phyloP scores from a whole-genome alignment of 2,329 filamentous ascomycete species.

The Talaromyces sp. region DNA sequence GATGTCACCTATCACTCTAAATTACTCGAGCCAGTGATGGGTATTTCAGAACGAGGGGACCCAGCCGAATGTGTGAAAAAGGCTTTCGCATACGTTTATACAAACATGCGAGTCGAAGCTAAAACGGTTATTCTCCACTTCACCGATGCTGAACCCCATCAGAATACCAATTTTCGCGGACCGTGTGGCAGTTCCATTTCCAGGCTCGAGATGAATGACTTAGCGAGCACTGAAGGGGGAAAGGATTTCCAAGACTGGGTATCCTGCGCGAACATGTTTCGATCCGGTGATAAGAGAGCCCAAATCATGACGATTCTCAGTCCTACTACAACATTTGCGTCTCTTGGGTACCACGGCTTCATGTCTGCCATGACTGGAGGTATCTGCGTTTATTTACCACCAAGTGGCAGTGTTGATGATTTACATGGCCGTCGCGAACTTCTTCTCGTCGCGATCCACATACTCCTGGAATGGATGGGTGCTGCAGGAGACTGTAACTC shows the following conservation, averaged over 20 bases:
- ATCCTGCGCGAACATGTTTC: constrained; percentile 39
- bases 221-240: neutral
- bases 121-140: constrained; percentile 56
- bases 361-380: constrained; percentile 49
- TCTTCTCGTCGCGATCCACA: constrained; percentile 46
- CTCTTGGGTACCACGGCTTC: constrained; percentile 44
- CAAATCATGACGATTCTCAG: constrained; percentile 51
- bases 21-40: constrained; percentile 36
- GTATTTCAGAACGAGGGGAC: constrained; percentile 44
- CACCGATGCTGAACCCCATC: constrained; percentile 54
- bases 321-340: constrained; percentile 9
- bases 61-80: constrained; percentile 52
- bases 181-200: too few relatives aligned
- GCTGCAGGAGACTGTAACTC: constrained; percentile 22
- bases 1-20: constrained; percentile 41
- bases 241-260: constrained; percentile 49
- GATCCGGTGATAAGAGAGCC: constrained; percentile 41
- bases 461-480: constrained; percentile 52
- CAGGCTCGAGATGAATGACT: neutral
- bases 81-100: constrained; percentile 44
- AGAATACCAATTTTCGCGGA: too few relatives aligned
- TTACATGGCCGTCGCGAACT: constrained; percentile 39
- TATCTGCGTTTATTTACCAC: constrained; percentile 39
- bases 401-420: constrained; percentile 10
- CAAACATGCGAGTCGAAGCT: constrained; percentile 52